Percentiles rank a stretch among this genome's conserved stretches.
Conservation (phyloP, 352 stramenopile genomes). For the Phytopythium mirpurense region DNA sequence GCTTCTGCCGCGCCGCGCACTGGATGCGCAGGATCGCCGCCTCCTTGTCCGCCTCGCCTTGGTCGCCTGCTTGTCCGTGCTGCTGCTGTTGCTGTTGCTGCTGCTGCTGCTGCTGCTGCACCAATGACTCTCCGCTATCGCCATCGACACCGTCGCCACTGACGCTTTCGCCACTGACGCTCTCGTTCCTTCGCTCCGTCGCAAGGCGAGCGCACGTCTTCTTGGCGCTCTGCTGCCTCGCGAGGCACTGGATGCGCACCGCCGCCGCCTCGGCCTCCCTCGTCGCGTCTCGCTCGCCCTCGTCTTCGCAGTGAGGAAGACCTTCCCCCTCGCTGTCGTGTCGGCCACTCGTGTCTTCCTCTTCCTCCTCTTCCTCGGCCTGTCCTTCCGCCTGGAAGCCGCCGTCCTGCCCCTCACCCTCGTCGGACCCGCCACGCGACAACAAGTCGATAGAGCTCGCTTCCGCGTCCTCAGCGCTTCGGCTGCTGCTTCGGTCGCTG, state of each 20-base stretch:
- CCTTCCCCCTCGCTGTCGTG: constrained; percentile 2
- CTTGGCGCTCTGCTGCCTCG: constrained; percentile 24
- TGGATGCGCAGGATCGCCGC: constrained; percentile 42
- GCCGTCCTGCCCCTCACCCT: not conserved
- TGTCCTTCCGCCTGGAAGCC: not conserved
- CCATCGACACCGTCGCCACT: not conserved
- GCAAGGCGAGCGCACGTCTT: constrained; percentile 9
- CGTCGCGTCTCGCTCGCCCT: not conserved
- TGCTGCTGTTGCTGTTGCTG: not conserved
- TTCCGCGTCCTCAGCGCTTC: not conserved
- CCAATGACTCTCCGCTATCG: too few relatives aligned
- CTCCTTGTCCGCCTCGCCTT: constrained; percentile 9
- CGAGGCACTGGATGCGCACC: constrained; percentile 30
- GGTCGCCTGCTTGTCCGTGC: not conserved
- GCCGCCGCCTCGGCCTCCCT: constrained; percentile 15
- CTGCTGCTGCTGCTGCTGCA: not conserved
- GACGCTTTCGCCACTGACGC: not conserved
- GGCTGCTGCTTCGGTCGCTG: not conserved
- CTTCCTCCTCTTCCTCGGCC: not conserved
- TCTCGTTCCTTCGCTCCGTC: constrained; percentile 6
- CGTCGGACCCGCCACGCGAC: not conserved
- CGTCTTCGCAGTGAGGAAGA: not conserved
- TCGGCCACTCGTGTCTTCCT: not conserved
- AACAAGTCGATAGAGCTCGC: not conserved
- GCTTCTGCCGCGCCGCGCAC: constrained; percentile 44